A percentile compares a stretch with the other conserved stretches of the same genome.
Conservation (phyloP, 139 green algal species). For the Dunaliella primolecta region DNA sequence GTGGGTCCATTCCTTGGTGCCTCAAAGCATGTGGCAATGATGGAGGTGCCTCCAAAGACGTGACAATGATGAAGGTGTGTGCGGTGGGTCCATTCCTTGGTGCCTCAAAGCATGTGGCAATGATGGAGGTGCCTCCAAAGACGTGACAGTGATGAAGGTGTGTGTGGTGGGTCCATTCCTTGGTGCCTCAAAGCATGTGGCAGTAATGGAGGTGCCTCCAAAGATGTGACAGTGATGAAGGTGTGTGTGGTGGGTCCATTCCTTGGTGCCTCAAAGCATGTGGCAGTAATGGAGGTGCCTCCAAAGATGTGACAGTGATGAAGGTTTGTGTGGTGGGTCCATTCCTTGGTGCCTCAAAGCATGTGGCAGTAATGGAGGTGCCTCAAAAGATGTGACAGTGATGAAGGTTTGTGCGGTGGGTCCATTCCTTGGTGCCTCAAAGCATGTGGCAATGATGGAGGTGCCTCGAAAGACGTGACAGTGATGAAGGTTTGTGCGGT, state of each 20-base stretch:
- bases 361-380: too few relatives aligned
- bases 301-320: conserved; percentile 22
- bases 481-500: conserved; percentile 28
- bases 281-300: too few relatives aligned
- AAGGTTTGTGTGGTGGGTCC: conserved; percentile 35
- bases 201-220: conserved; percentile 23
- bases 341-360: conserved; percentile 34
- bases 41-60: conserved; percentile 19
- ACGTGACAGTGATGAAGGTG: conserved; percentile 23
- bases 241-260: conserved; percentile 42
- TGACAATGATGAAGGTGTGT: conserved; percentile 21
- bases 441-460: too few relatives aligned
- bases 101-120: too few relatives aligned
- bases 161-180: conserved; percentile 39
- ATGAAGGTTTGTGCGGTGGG: conserved; percentile 30
- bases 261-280: conserved; percentile 24
- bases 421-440: conserved; percentile 35
- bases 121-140: conserved; percentile 20
- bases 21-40: too few relatives aligned
- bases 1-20: conserved; percentile 46
- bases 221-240: conserved; percentile 18
- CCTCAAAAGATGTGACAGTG: conserved; percentile 27
- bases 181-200: too few relatives aligned
- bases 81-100: conserved; percentile 45
- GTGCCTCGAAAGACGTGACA: conserved; percentile 18